Conservation (phyloP, 2,329 filamentous ascomycete species). For the Pseudogymnoascus sp. region DNA sequence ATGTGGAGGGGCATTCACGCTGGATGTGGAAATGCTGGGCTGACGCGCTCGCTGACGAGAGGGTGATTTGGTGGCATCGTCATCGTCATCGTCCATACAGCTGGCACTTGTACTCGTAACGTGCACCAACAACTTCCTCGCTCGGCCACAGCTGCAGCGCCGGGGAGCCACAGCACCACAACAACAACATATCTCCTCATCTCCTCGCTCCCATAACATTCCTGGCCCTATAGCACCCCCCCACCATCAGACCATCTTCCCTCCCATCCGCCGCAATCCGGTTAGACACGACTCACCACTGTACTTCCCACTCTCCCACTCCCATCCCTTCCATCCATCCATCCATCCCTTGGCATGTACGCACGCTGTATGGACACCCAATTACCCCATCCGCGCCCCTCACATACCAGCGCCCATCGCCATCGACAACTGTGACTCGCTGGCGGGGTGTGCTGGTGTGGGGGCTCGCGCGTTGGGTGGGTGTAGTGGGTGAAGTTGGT, state of each 20-base stretch:
- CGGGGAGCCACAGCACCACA: not conserved
- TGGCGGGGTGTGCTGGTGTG: not conserved
- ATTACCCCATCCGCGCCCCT: not conserved
- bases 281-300: slow-evolving; percentile 1
- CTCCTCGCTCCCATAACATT: not conserved
- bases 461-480: not conserved
- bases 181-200: not conserved
- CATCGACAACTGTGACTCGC: not conserved
- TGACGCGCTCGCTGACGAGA: not conserved
- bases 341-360: not conserved
- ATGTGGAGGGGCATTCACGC: not conserved
- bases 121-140: not conserved
- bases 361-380: not conserved
- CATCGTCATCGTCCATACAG: not conserved
- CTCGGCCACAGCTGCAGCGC: not conserved
- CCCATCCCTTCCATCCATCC: not conserved
- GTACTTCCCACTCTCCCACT: not conserved
- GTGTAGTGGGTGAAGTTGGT: not conserved
- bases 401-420: not conserved
- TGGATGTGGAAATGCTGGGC: not conserved
- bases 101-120: not conserved
- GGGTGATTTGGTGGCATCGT: not conserved
- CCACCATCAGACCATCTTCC: not conserved
- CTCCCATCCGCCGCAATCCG: not conserved
- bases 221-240: not conserved